These are phyloP conservation scores for Quercus phellos DNA, from an alignment of 331 rosid genomes.

Conservation along the genomic window DNA sequence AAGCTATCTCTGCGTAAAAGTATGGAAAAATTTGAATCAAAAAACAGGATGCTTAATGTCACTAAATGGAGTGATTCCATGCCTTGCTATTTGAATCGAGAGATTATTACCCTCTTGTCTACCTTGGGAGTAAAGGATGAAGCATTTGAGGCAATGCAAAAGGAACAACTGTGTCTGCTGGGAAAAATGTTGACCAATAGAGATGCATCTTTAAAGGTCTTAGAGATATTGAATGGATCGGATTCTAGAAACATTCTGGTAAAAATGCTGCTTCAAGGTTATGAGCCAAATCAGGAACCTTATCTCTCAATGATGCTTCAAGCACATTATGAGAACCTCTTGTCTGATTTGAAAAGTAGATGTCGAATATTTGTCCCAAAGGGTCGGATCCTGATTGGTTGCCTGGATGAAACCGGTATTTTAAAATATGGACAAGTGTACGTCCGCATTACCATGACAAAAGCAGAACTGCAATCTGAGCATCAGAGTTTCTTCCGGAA, in stretches of 20 bases:
- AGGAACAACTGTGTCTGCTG: conserved; percentile 57
- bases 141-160: conserved; percentile 66
- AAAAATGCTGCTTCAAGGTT: conserved; percentile 69
- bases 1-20: conserved; percentile 81
- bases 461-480: conserved; percentile 41
- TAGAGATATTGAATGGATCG: conserved; percentile 56
- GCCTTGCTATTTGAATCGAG: conserved; percentile 96
- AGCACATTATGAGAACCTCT: conserved; percentile 56
- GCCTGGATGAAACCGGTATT: conserved; percentile 84
- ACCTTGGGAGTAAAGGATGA: conserved; percentile 79
- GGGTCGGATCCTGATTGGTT: conserved; percentile 76
- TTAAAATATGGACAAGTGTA: conserved; percentile 84
- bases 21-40: conserved; percentile 84
- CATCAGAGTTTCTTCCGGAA: conserved; percentile 54
- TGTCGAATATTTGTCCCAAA: conserved; percentile 76
- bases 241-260: conserved; percentile 61
- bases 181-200: conserved; percentile 61
- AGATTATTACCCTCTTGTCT: conserved; percentile 69
- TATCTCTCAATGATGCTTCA: conserved; percentile 88
- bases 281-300: conserved; percentile 80
- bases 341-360: conserved; percentile 76
- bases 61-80: conserved; percentile 77
- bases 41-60: conserved; percentile 75
- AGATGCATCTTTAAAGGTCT: conserved; percentile 56
- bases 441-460: conserved; percentile 54